phyloP scores from a whole-genome alignment of 805 yeast genomes.

The Brettanomyces anomalus region DNA sequence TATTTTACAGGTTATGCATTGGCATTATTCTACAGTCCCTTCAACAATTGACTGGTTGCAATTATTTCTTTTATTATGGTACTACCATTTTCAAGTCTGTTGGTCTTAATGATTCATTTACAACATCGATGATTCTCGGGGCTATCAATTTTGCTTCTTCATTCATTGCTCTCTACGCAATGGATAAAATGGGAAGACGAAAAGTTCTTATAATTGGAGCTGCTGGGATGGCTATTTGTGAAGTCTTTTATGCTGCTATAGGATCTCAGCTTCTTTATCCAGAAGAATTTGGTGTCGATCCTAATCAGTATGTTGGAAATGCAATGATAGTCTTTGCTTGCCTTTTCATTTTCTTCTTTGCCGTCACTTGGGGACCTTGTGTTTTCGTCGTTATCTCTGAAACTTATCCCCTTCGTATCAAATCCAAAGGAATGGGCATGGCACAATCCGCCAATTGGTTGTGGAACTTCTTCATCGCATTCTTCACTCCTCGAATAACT shows the following conservation, averaged over 20 bases:
- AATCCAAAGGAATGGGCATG: constrained; percentile 53
- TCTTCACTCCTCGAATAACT: constrained; percentile 50
- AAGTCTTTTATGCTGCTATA: constrained; percentile 49
- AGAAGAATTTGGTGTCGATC: constrained; percentile 29
- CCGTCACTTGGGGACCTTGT: constrained; percentile 69
- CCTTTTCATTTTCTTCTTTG: constrained; percentile 55
- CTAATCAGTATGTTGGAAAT: constrained; percentile 43
- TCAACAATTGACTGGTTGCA: constrained; percentile 55
- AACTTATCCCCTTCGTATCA: constrained; percentile 56
- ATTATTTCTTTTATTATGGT: constrained; percentile 59
- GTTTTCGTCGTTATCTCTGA: constrained; percentile 60
- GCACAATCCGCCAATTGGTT: constrained; percentile 62
- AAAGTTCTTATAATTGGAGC: constrained; percentile 39
- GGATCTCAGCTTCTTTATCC: constrained; percentile 41
- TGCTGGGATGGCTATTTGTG: constrained; percentile 42
- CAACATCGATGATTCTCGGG: constrained; percentile 48
- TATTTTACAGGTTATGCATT: constrained; percentile 42
- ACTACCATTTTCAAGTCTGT: constrained; percentile 52
- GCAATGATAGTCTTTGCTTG: constrained; percentile 59
- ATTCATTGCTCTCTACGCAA: constrained; percentile 39
- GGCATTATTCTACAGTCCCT: constrained; percentile 53
- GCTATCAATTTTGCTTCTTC: constrained; percentile 48
- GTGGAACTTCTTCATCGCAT: constrained; percentile 45
- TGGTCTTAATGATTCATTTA: constrained; percentile 45
- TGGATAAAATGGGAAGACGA: constrained; percentile 47